Percentiles rank a stretch among this genome's conserved stretches.
These are phyloP conservation scores for Fraxinus velutina DNA, from an alignment of 305 asterid genomes.

Conservation along the genomic window DNA sequence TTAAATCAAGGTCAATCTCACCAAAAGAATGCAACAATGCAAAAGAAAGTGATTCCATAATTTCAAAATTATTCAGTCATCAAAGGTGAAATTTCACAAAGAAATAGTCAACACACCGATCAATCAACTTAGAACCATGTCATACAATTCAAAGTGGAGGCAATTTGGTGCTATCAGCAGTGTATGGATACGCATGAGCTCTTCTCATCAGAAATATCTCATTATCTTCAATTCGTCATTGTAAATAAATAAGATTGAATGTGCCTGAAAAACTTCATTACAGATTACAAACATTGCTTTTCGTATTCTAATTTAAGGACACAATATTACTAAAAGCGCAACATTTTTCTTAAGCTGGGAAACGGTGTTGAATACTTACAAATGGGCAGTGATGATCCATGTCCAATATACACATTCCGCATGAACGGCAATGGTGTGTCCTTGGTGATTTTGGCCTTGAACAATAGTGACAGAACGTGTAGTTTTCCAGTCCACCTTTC, in stretches of 20 bases:
- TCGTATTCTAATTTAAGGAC: background rate
- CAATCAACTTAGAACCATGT: background rate
- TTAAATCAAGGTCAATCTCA: background rate
- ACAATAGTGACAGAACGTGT: slow-evolving; percentile 70
- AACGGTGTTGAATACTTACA: slow-evolving; percentile 47
- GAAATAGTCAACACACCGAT: background rate
- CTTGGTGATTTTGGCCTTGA: slow-evolving; percentile 85
- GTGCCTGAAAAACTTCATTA: background rate
- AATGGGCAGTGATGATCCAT: slow-evolving; percentile 99
- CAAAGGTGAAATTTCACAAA: background rate
- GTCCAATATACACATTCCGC: slow-evolving; percentile 78
- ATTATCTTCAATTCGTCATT: background rate
- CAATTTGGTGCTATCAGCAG: background rate
- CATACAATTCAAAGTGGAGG: slow-evolving; percentile 6
- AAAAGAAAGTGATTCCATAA: background rate
- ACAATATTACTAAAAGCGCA: background rate
- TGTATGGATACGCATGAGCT: background rate
- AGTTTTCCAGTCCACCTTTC: slow-evolving; percentile 80
- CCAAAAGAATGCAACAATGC: background rate
- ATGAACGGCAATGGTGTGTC: slow-evolving; percentile 88
- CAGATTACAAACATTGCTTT: background rate
- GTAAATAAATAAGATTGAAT: background rate
- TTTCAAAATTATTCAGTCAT: slow-evolving; percentile 11
- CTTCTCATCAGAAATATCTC: background rate
- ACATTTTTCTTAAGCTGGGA: background rate